Evolutionary conservation across 305 asterid genomes (phyloP).

Genomic region (Fraxinus ornus): DNA sequence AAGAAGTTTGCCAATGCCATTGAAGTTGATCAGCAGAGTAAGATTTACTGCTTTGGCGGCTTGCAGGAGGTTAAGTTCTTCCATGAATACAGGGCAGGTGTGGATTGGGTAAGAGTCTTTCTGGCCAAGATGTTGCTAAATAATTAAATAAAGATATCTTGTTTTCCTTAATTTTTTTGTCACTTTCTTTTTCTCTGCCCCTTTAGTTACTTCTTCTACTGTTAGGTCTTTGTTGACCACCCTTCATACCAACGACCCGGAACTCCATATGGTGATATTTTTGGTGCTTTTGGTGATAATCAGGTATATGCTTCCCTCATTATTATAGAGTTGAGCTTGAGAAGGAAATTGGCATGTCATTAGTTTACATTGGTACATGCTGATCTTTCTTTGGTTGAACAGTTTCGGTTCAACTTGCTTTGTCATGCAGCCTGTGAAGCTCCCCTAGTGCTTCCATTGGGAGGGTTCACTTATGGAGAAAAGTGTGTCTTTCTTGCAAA

Average conservation of each 20-base stretch:
- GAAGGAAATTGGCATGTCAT: slow-evolving; percentile 16
- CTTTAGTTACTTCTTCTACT: slow-evolving; percentile 16
- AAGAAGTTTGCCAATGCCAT: slow-evolving; percentile 57
- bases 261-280: slow-evolving; percentile 85
- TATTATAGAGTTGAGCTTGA: slow-evolving; percentile 5
- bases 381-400: slow-evolving; percentile 40
- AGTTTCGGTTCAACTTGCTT: slow-evolving; percentile 94
- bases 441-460: slow-evolving; percentile 84
- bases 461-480: slow-evolving; percentile 93
- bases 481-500: slow-evolving; percentile 89
- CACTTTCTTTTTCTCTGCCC: background rate
- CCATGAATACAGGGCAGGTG: slow-evolving; percentile 91
- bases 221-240: slow-evolving; percentile 86
- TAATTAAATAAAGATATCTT: background rate
- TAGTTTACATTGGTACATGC: slow-evolving; percentile 12
- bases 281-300: slow-evolving; percentile 95
- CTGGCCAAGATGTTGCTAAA: background rate
- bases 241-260: slow-evolving; percentile 84
- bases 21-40: slow-evolving; percentile 43
- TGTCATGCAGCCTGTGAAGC: slow-evolving; percentile 99
- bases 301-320: slow-evolving; percentile 50
- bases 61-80: slow-evolving; percentile 73
- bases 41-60: slow-evolving; percentile 66
- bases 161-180: background rate
- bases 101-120: slow-evolving; percentile 75